A percentile compares a stretch with the other conserved stretches of the same genome.
Evolutionary conservation across 2,329 filamentous ascomycete species (phyloP).

Genomic region (Colletotrichum salicis): DNA sequence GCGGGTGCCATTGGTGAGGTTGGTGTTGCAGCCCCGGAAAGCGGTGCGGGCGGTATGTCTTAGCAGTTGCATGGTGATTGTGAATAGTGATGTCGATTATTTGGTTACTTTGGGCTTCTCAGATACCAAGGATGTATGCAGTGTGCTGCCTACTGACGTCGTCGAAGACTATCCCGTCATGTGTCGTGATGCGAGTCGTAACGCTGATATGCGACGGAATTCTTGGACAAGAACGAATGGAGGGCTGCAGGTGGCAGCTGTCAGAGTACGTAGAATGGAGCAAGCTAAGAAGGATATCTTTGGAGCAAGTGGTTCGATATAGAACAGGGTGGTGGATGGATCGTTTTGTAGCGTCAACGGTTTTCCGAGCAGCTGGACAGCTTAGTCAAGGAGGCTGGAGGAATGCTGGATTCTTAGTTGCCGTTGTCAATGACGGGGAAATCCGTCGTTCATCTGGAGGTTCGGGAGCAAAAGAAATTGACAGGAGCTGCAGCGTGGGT

Average conservation of each 20-base stretch:
- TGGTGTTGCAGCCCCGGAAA: slow-evolving; percentile 14
- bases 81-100: not conserved
- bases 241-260: not conserved
- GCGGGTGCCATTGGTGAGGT: slow-evolving; percentile 16
- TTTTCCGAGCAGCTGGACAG: not conserved
- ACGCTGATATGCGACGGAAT: slow-evolving; percentile 10
- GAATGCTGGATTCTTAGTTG: not conserved
- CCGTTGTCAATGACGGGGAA: not conserved
- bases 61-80: slow-evolving; percentile 17
- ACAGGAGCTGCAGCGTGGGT: not conserved
- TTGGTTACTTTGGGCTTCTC: slow-evolving; percentile 10
- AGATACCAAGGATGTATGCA: not conserved
- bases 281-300: not conserved
- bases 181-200: slow-evolving; percentile 7
- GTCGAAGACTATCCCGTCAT: slow-evolving; percentile 1
- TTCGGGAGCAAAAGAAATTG: not conserved
- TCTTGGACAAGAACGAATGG: not conserved
- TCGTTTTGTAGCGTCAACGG: not conserved
- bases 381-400: not conserved
- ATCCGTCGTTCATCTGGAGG: slow-evolving; percentile 1
- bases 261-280: not conserved
- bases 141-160: slow-evolving; percentile 24
- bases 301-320: not conserved
- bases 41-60: slow-evolving; percentile 26
- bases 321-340: not conserved